Conservation (phyloP, 139 green algal species). For the Picochlorum sp. region DNA sequence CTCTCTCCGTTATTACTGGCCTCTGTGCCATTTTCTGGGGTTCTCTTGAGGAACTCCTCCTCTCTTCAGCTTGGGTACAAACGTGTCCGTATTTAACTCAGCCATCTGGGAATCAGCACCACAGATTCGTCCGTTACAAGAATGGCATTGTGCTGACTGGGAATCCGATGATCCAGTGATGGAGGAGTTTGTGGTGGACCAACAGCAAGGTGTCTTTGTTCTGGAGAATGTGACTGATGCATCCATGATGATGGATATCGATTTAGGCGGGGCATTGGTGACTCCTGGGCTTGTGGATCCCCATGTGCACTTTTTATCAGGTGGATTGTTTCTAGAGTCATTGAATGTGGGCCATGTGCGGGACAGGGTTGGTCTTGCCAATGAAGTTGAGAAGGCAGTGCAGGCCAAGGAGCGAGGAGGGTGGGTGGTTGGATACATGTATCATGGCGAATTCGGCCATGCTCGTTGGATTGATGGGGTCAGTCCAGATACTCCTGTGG, state of each 20-base stretch:
- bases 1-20: neutral
- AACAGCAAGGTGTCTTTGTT: no score
- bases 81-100: no score
- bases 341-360: slow-evolving; percentile 34
- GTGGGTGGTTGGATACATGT: slow-evolving; percentile 39
- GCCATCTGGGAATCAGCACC: no score
- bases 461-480: slow-evolving; percentile 6
- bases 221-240: neutral
- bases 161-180: no score
- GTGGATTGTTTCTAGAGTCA: slow-evolving; percentile 35
- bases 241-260: neutral
- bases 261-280: neutral
- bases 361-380: neutral
- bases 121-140: no score
- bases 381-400: no score
- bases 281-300: slow-evolving; percentile 48
- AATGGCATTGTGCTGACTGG: no score
- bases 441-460: slow-evolving; percentile 13
- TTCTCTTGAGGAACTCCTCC: neutral
- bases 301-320: slow-evolving; percentile 57
- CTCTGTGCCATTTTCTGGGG: slow-evolving; percentile 1
- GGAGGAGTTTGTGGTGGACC: no score
- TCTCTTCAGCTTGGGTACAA: neutral
- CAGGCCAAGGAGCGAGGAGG: neutral
- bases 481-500: slow-evolving; percentile 11